Percentiles rank a stretch among this genome's conserved stretches.
Conservation (phyloP, 2,329 filamentous ascomycete species). For the Podosphaera xanthii region DNA sequence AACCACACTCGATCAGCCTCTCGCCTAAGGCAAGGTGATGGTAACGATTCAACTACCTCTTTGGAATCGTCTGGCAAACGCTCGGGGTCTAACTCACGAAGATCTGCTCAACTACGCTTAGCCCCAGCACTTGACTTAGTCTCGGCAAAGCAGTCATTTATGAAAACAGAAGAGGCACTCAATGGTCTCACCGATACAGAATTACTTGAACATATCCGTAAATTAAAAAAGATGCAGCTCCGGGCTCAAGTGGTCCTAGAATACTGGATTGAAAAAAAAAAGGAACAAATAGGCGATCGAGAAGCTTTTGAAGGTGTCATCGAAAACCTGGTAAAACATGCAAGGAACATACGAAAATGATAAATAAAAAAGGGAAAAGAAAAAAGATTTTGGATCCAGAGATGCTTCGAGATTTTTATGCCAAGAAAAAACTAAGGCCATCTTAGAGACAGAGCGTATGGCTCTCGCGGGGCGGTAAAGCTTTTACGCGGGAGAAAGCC, state of each 20-base stretch:
- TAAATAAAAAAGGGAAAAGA: not conserved
- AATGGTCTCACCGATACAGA: conserved; percentile 59
- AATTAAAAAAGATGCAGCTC: conserved; percentile 45
- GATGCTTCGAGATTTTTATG: no score
- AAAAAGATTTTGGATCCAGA: no score
- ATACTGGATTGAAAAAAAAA: conserved; percentile 70
- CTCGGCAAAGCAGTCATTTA: conserved; percentile 53
- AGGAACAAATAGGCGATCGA: conserved; percentile 72
- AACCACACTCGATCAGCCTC: conserved; percentile 22
- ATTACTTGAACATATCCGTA: conserved; percentile 45
- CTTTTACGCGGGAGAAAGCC: no score
- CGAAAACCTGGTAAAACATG: conserved; percentile 85
- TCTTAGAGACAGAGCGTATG: no score
- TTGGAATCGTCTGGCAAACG: conserved; percentile 35
- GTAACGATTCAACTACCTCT: conserved; percentile 32
- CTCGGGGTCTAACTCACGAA: conserved; percentile 19
- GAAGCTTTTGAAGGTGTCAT: conserved; percentile 93
- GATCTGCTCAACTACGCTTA: conserved; percentile 31
- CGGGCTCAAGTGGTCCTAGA: conserved; percentile 56
- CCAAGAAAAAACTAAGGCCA: no score
- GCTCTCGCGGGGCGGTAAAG: no score
- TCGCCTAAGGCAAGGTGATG: conserved; percentile 17
- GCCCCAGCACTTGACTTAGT: conserved; percentile 57
- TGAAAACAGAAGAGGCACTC: conserved; percentile 65
- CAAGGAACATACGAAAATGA: conserved; percentile 60